A percentile compares a stretch with the other conserved stretches of the same genome.
These are phyloP conservation scores for Colletotrichum sp. DNA, from an alignment of 2,329 filamentous ascomycete species.

Conservation along the genomic window DNA sequence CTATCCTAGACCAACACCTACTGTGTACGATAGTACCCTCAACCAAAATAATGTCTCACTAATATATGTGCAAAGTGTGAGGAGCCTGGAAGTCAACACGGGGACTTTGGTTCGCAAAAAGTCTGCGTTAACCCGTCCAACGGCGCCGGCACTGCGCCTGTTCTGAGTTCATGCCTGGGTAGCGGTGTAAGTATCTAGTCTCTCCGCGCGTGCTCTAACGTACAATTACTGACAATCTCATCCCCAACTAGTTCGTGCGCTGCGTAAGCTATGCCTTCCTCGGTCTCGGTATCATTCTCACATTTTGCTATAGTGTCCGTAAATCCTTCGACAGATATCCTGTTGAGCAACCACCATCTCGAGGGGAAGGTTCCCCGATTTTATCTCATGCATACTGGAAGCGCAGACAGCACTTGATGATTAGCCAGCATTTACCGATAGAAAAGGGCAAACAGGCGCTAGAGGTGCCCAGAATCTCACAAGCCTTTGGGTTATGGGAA, in stretches of 20 bases:
- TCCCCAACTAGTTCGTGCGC: neutral
- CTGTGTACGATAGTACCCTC: neutral
- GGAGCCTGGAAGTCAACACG: neutral
- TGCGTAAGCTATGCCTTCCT: neutral
- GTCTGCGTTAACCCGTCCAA: neutral
- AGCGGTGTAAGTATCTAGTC: neutral
- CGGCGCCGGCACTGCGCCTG: neutral
- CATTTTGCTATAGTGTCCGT: neutral
- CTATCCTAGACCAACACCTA: neutral
- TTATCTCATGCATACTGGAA: neutral
- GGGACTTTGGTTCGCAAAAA: neutral
- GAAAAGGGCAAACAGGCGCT: neutral
- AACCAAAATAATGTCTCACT: neutral
- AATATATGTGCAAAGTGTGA: neutral
- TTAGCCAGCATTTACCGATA: neutral
- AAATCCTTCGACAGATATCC: neutral
- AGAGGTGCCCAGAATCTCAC: neutral
- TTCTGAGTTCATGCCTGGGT: neutral
- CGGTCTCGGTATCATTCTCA: neutral
- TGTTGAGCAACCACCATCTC: neutral
- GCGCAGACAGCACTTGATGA: neutral
- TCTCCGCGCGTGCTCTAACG: neutral
- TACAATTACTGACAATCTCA: neutral
- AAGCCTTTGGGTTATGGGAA: neutral
- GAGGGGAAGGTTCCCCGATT: neutral